Base-by-base conservation (phyloP, 1,284 basidiomycete genomes). In the Kwoniella shivajii region DNA sequence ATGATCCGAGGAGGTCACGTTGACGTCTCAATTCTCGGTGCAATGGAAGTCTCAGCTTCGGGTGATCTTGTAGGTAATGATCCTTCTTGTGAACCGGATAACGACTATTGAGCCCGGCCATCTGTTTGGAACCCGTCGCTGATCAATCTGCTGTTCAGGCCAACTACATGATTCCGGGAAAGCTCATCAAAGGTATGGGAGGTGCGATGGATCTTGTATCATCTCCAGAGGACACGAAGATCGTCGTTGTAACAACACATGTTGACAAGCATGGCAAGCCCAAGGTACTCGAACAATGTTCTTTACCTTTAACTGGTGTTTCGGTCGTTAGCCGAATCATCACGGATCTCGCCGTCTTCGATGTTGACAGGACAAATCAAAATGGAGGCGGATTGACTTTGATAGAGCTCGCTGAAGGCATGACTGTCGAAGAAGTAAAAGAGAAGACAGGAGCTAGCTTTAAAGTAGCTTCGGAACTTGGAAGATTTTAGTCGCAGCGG, bases 1-100 rank as follows among this genome's bases (percentile, higher is more conserved):
- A 96, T 96, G 91, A 94, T 96, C 78, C 88, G 93, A 54, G 93
- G 92, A 56, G 95, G 94, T 10, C 94, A 98, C 77, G 86, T 98
- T 58, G 87, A 98, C 71, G 89, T 96, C 50, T 88, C 93, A 13
- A 94, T 98, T 73, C 86, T 89, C 20, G 87, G 87, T 42, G 84
- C 94, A 2, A 92, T 98, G 86, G 88, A 98, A 82, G 93, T 97
- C 48, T 92, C 91, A 1, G 86, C 88, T 65, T 86, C 86, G 22
- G 95, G 94, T 57, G 93, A 98, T 74, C 88, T 98, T 60, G 92
- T 59, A 42, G 53, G 58, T 60, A 10, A n/a, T 37, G 11, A 38
- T 20, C 29, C 24, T 3, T 14, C 22, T 16, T 16, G 18, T 30
- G 38, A 50, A 13, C 30, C 13, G 16, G 26, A 6, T 30, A 27